A percentile compares a stretch with the other conserved stretches of the same genome.
Evolutionary conservation across 1,284 basidiomycete species (phyloP).

Genomic region (Austroboletus niveus): DNA sequence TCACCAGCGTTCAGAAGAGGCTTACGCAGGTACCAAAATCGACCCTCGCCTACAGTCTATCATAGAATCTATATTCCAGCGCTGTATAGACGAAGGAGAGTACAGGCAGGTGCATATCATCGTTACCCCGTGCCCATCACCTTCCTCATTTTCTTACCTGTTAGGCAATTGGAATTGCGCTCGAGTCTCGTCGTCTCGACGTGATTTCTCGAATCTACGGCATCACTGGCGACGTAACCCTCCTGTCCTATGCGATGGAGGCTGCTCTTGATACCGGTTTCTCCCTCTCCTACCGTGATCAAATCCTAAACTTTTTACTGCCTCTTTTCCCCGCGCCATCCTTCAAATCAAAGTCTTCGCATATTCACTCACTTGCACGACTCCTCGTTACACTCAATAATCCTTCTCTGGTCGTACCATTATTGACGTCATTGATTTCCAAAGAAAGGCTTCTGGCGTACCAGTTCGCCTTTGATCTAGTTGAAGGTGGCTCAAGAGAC

Average conservation of each 20-base stretch:
- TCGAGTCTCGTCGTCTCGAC: constrained; percentile 86
- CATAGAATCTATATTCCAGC: constrained; percentile 83
- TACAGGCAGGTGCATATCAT: constrained; percentile 74
- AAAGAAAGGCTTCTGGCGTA: constrained; percentile 79
- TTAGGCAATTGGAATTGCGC: constrained; percentile 90
- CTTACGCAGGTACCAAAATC: constrained; percentile 52
- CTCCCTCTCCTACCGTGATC: constrained; percentile 77
- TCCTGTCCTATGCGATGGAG: constrained; percentile 89
- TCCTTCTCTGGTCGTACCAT: constrained; percentile 67
- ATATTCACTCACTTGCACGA: constrained; percentile 78
- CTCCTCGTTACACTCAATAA: constrained; percentile 86
- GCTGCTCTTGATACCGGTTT: constrained; percentile 84
- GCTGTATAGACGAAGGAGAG: constrained; percentile 84
- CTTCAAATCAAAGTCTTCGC: constrained; percentile 66
- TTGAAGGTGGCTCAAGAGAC: constrained; percentile 90
- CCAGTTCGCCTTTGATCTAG: constrained; percentile 92
- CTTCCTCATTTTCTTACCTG: constrained; percentile 9
- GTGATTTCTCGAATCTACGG: constrained; percentile 77
- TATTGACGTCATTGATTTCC: constrained; percentile 70
- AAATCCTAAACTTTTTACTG: constrained; percentile 81
- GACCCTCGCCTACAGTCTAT: constrained; percentile 78
- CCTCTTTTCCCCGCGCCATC: constrained; percentile 77
- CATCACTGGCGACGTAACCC: constrained; percentile 67
- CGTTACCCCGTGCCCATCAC: background rate
- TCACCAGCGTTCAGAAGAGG: constrained; percentile 51